phyloP scores from a whole-genome alignment of 768 basidiomycete genomes.

The Erythrobasidium yunnanense region DNA sequence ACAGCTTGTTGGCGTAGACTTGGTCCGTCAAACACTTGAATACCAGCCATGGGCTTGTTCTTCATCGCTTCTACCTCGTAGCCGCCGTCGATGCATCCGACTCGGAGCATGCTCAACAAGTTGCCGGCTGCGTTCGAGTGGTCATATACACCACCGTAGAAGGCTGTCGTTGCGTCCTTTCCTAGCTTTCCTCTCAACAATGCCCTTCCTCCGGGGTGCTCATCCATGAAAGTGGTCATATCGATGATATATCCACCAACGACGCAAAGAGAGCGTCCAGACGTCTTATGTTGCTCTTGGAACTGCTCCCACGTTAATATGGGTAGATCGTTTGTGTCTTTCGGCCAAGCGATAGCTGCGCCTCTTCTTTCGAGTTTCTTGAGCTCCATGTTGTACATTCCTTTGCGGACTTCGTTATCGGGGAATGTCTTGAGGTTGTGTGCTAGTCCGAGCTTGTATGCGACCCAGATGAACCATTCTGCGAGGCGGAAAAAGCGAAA shows the following conservation, averaged over 20 bases:
- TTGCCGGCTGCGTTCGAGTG: slow-evolving; percentile 77
- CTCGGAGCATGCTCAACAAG: slow-evolving; percentile 66
- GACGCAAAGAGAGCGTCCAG: slow-evolving; percentile 53
- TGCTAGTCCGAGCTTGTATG: slow-evolving; percentile 58
- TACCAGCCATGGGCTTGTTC: slow-evolving; percentile 28
- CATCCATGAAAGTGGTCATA: slow-evolving; percentile 57
- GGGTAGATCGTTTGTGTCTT: slow-evolving; percentile 52
- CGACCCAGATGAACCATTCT: slow-evolving; percentile 65
- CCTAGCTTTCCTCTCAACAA: slow-evolving; percentile 56
- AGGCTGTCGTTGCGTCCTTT: slow-evolving; percentile 67
- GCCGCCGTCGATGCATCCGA: slow-evolving; percentile 57
- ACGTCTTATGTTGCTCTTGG: slow-evolving; percentile 55
- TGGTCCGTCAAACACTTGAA: slow-evolving; percentile 5
- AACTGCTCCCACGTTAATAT: slow-evolving; percentile 71
- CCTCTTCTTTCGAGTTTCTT: slow-evolving; percentile 23
- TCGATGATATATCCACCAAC: slow-evolving; percentile 83
- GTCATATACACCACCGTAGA: slow-evolving; percentile 72
- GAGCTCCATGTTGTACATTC: slow-evolving; percentile 47
- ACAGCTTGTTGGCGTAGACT: slow-evolving; percentile 5
- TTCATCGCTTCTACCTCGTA: slow-evolving; percentile 46
- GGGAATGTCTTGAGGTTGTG: slow-evolving; percentile 72
- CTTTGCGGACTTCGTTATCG: slow-evolving; percentile 74
- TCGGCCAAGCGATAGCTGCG: slow-evolving; percentile 43
- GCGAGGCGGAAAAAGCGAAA: slow-evolving; percentile 46
- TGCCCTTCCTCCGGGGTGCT: slow-evolving; percentile 66